These are phyloP conservation scores for Hibiscus syriacus DNA, from an alignment of 345 rosid species.

Conservation along the genomic window DNA sequence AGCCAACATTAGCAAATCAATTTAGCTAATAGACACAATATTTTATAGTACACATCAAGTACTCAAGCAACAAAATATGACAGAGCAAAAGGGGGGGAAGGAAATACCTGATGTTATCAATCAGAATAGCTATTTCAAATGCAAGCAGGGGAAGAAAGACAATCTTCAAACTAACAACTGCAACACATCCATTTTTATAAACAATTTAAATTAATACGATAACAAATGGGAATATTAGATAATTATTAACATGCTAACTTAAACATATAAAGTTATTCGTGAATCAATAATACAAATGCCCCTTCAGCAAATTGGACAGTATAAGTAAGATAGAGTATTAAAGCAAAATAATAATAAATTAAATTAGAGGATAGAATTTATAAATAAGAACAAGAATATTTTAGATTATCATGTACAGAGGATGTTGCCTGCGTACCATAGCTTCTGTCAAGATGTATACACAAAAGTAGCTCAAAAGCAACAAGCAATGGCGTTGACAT, in stretches of 20 bases:
- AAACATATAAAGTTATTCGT: neutral
- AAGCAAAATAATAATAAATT: neutral
- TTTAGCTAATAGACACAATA: neutral
- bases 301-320: neutral
- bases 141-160: too few species aligned
- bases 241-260: neutral
- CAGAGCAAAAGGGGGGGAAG: neutral
- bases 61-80: neutral
- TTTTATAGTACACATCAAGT: neutral
- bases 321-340: neutral
- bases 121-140: too few species aligned
- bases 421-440: constrained; percentile 34
- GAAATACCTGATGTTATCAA: constrained; percentile 82
- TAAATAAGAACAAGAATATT: neutral
- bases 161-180: too few species aligned
- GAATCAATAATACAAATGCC: too few species aligned
- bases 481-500: constrained; percentile 73
- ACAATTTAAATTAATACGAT: constrained; percentile 13
- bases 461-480: constrained; percentile 82
- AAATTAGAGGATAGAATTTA: neutral
- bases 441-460: constrained; percentile 48
- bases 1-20: neutral
- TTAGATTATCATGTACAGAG: constrained; percentile 4
- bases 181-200: too few species aligned
- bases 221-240: neutral